Evolutionary conservation across 139 green algal species (phyloP).

Genomic region (Coelastrella sp.): DNA sequence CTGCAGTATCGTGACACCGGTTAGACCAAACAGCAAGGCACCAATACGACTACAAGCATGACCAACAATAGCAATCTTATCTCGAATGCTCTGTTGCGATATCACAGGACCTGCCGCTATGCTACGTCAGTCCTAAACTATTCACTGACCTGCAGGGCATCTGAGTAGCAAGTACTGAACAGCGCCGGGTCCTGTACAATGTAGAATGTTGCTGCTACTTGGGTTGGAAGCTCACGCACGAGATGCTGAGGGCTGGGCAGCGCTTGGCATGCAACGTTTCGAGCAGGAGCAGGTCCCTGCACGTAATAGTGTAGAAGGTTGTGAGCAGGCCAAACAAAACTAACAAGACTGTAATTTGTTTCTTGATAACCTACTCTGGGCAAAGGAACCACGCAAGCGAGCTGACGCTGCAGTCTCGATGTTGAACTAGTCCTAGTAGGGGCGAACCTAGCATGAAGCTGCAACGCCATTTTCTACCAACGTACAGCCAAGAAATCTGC

Average conservation of each 20-base stretch:
- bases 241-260: constrained; percentile 5
- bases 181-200: constrained; percentile 56
- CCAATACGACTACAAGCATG: background rate
- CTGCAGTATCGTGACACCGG: constrained; percentile 42
- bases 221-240: constrained; percentile 39
- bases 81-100: no score
- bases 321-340: no score
- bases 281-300: background rate
- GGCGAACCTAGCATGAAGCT: background rate
- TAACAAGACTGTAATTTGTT: no score
- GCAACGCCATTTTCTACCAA: background rate
- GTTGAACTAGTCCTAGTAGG: constrained; percentile 15
- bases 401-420: background rate
- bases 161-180: constrained; percentile 52
- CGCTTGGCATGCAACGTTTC: constrained; percentile 8
- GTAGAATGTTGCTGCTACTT: constrained; percentile 47
- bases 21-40: background rate
- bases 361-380: background rate
- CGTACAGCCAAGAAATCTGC: no score
- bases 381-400: background rate
- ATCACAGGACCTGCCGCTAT: no score
- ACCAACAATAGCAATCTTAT: no score
- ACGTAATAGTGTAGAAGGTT: background rate
- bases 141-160: constrained; percentile 45
- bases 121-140: constrained; percentile 2